Evolutionary conservation across 768 basidiomycete genomes (phyloP).

Genomic region (Rhizopogon roseolus): DNA sequence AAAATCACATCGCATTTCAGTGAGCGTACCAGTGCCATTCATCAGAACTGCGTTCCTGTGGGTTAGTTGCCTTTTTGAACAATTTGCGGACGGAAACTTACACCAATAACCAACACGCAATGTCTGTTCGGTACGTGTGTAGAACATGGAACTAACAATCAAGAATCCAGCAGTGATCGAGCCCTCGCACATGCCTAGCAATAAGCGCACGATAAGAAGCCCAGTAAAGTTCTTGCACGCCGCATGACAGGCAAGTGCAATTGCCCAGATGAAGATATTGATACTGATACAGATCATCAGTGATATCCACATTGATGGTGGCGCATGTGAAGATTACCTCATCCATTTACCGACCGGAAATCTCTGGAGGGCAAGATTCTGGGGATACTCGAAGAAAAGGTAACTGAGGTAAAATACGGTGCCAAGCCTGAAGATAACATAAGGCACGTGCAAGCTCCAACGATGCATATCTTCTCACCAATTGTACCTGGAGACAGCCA

Average conservation of each 20-base stretch:
- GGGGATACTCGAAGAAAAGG: slow-evolving; percentile 60
- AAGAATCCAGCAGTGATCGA: slow-evolving; percentile 62
- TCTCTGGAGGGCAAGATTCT: slow-evolving; percentile 57
- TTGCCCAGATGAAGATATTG: slow-evolving; percentile 59
- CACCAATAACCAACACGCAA: slow-evolving; percentile 67
- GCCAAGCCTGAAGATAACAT: slow-evolving; percentile 32
- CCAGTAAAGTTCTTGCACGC: slow-evolving; percentile 64
- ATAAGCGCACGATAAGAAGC: slow-evolving; percentile 55
- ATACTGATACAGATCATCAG: slow-evolving; percentile 29
- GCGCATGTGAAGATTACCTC: slow-evolving; percentile 36
- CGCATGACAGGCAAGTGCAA: slow-evolving; percentile 53
- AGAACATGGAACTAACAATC: slow-evolving; percentile 70
- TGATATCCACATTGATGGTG: background rate
- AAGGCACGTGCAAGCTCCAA: background rate
- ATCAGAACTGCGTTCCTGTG: slow-evolving; percentile 44
- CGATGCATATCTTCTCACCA: background rate
- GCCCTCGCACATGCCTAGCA: slow-evolving; percentile 67
- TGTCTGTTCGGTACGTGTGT: slow-evolving; percentile 60
- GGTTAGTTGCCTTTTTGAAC: background rate
- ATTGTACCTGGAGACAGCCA: background rate
- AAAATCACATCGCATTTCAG: background rate
- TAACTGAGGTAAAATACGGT: slow-evolving; percentile 59
- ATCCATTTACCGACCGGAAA: slow-evolving; percentile 77
- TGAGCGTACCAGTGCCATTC: slow-evolving; percentile 54
- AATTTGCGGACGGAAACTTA: slow-evolving; percentile 27